Evolutionary conservation across 495 filamentous ascomycete genomes (phyloP), one percentile per base, ranked within the genome.

Genomic region (Haplographium delicatum): DNA sequence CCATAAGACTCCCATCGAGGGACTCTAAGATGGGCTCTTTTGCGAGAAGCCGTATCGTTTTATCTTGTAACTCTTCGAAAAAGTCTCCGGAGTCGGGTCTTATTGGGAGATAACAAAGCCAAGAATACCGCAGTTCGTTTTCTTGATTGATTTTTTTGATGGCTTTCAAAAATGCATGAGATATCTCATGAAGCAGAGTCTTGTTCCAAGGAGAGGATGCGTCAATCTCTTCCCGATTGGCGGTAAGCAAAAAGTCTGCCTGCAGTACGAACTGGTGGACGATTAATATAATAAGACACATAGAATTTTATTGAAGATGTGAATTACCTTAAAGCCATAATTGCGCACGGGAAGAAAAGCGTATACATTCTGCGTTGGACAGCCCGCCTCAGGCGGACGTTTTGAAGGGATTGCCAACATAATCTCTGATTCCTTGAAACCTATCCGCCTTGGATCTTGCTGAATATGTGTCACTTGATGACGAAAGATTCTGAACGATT

Each of bases 231-330:
- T 57, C 26, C 34, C 54, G 26, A 47, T 25, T 57, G 4, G 54
- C 54, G 3, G 42, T 40, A 11, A 51, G 50, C 13, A 57, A 34
- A 42, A 57, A 57, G 38, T 57, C 54, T 4, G 41, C 31, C 31
- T 57, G 54, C 6, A 57, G 18, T 1, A 57, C 19, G 33, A 57
- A 54, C 54, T 50, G n/a, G n/a, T n/a, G n/a, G n/a, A n/a, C n/a
- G n/a, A n/a, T n/a, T n/a, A n/a, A n/a, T n/a, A n/a, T n/a, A n/a
- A n/a, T n/a, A n/a, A n/a, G n/a, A n/a, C n/a, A n/a, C n/a, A n/a
- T n/a, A n/a, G n/a, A n/a, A n/a, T n/a, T n/a, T n/a, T n/a, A n/a
- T n/a, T n/a, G n/a, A n/a, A n/a, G n/a, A n/a, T n/a, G n/a, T n/a
- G n/a, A n/a, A 40, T 44, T 46, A 52, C 50, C 34, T 52, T 52